phyloP scores from a whole-genome alignment of 225 moss, liverwort and hornwort genomes.

The Antitrichia curtipendula region DNA sequence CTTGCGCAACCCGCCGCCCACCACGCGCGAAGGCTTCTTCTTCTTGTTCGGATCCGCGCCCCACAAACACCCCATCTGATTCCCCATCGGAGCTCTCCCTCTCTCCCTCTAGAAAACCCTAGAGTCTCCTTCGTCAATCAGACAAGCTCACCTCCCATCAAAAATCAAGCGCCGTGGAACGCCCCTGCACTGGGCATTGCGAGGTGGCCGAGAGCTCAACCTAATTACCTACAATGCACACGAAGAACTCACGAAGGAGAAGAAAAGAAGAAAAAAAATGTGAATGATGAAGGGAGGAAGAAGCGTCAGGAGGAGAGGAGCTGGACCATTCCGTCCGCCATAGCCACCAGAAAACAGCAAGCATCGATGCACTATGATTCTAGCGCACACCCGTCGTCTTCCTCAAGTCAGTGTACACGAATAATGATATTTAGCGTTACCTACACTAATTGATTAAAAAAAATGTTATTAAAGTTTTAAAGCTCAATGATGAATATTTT shows the following conservation, averaged over 20 bases:
- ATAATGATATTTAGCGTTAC: background rate
- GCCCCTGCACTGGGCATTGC: background rate
- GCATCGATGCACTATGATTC: background rate
- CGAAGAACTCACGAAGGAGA: background rate
- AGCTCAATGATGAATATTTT: background rate
- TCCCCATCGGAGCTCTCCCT: background rate
- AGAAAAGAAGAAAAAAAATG: no score
- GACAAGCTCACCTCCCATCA: background rate
- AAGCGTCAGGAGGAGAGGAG: background rate
- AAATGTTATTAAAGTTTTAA: no score
- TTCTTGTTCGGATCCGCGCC: slow-evolving; percentile 7
- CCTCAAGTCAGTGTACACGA: background rate
- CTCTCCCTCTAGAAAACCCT: background rate
- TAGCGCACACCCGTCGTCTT: background rate
- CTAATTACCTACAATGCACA: background rate
- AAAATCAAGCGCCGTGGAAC: background rate
- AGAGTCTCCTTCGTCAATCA: background rate
- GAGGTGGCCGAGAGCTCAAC: background rate
- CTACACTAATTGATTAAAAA: background rate
- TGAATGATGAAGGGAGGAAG: background rate
- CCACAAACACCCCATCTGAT: slow-evolving; percentile 15
- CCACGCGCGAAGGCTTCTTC: slow-evolving; percentile 3
- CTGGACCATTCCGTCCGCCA: background rate
- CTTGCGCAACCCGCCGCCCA: slow-evolving; percentile 42
- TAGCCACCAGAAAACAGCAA: background rate